A percentile compares a stretch with the other conserved stretches of the same genome.
Conservation (phyloP, 495 filamentous ascomycete genomes). For the Aspergillus ellipticus region DNA sequence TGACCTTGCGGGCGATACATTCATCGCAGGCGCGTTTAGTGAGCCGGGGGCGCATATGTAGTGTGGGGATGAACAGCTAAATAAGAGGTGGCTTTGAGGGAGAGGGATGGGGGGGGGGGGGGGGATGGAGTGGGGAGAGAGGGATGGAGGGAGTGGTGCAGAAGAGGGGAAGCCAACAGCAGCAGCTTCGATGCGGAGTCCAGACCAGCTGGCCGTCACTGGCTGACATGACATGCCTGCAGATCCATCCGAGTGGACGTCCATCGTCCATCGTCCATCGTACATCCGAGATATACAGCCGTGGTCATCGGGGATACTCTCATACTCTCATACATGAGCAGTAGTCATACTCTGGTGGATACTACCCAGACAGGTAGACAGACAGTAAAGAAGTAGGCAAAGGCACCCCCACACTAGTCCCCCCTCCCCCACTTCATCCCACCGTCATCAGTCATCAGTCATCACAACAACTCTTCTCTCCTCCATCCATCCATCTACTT, state of each 20-base stretch:
- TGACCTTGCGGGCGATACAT: slow-evolving; percentile 32
- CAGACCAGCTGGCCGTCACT: not conserved
- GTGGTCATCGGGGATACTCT: too few relatives aligned
- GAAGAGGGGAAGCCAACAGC: not conserved
- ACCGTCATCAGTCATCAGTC: not conserved
- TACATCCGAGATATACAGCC: too few relatives aligned
- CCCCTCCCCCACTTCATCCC: not conserved
- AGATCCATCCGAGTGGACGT: too few relatives aligned
- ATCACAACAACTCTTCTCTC: not conserved
- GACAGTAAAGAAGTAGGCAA: too few relatives aligned
- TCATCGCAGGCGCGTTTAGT: slow-evolving; percentile 31
- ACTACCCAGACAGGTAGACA: too few relatives aligned
- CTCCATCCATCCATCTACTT: not conserved
- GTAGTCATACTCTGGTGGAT: too few relatives aligned
- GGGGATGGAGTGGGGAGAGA: not conserved
- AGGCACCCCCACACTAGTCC: not conserved
- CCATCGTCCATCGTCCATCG: too few relatives aligned
- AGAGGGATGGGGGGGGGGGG: not conserved
- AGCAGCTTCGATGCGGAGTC: too few relatives aligned
- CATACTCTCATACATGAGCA: too few relatives aligned
- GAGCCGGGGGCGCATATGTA: slow-evolving; percentile 16
- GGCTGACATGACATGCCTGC: too few relatives aligned
- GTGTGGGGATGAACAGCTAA: not conserved
- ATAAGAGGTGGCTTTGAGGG: not conserved
- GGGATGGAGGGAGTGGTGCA: too few relatives aligned